A percentile compares a stretch with the other conserved stretches of the same genome.
These are phyloP conservation scores for Trichophaea hybrida DNA, from an alignment of 2,329 filamentous ascomycete species.

Conservation along the genomic window DNA sequence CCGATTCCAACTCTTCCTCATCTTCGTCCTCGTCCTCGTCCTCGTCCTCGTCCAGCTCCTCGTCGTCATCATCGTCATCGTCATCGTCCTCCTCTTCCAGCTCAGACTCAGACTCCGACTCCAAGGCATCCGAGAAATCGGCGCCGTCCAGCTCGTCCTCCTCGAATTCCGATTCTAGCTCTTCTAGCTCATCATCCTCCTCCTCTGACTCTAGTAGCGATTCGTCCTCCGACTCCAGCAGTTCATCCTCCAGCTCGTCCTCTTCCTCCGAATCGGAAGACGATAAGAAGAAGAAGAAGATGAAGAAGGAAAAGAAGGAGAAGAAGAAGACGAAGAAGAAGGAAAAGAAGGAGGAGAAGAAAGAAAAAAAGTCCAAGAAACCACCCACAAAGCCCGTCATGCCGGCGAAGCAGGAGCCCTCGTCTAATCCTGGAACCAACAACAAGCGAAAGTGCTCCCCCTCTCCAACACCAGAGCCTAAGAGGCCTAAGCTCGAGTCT, in stretches of 20 bases:
- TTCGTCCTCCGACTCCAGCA: slow-evolving; percentile 3
- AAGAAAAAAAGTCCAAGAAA: slow-evolving; percentile 11
- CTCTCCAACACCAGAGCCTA: slow-evolving; percentile 20
- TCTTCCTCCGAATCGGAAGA: background rate
- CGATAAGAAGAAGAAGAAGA: slow-evolving; percentile 9
- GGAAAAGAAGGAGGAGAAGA: slow-evolving; percentile 6
- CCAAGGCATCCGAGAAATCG: slow-evolving; percentile 2
- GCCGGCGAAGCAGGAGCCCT: slow-evolving; percentile 2
- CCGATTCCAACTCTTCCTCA: slow-evolving; percentile 9
- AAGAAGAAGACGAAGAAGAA: slow-evolving; percentile 9
- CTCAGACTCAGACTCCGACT: slow-evolving; percentile 6
- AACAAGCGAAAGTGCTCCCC: slow-evolving; percentile 11
- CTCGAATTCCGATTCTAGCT: background rate
- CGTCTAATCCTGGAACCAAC: slow-evolving; percentile 5
- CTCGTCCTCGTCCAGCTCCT: background rate
- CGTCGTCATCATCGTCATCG: background rate
- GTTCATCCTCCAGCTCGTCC: slow-evolving; percentile 6
- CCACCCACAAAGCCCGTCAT: background rate
- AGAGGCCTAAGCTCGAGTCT: slow-evolving; percentile 22
- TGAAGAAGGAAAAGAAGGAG: background rate
- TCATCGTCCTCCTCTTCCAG: background rate
- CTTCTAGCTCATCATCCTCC: background rate
- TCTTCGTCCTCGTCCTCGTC: background rate
- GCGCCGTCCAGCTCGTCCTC: background rate
- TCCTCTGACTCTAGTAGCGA: background rate